phyloP scores from a whole-genome alignment of 2,329 filamentous ascomycete species.

The Cryphonectria parasitica region DNA sequence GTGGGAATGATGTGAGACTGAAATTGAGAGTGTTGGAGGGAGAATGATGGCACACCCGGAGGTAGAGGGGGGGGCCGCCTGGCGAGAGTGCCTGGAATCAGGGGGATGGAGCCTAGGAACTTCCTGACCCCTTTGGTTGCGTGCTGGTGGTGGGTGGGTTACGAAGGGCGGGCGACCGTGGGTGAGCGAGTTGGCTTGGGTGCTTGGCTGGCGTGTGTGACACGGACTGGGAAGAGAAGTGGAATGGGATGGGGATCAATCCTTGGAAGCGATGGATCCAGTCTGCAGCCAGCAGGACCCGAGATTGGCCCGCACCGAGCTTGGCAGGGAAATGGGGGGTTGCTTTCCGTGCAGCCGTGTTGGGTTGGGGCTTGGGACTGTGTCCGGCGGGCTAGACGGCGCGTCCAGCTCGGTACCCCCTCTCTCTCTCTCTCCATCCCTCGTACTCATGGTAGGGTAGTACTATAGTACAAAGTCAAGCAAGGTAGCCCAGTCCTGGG shows the following conservation, averaged over 20 bases:
- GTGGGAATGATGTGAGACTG: conserved; percentile 22
- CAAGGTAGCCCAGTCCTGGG: no score
- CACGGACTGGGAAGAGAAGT: conserved; percentile 25
- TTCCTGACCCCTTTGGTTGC: neutral
- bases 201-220: conserved; percentile 11
- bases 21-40: conserved; percentile 21
- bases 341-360: conserved; percentile 15
- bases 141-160: conserved; percentile 7
- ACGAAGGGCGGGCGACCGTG: neutral
- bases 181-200: neutral
- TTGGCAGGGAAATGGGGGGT: conserved; percentile 18
- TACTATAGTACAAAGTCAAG: neutral
- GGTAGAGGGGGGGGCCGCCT: conserved; percentile 7
- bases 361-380: conserved; percentile 19
- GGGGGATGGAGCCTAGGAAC: conserved; percentile 12
- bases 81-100: conserved; percentile 24
- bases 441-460: neutral
- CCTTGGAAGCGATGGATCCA: conserved; percentile 12
- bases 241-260: conserved; percentile 21
- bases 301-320: conserved; percentile 26
- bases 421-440: no score
- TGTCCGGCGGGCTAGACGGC: conserved; percentile 2
- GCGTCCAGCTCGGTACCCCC: neutral
- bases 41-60: conserved; percentile 17
- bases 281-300: conserved; percentile 13